phyloP scores from a whole-genome alignment of 1,284 basidiomycete species.

The Sanguinoderma infundibulare region DNA sequence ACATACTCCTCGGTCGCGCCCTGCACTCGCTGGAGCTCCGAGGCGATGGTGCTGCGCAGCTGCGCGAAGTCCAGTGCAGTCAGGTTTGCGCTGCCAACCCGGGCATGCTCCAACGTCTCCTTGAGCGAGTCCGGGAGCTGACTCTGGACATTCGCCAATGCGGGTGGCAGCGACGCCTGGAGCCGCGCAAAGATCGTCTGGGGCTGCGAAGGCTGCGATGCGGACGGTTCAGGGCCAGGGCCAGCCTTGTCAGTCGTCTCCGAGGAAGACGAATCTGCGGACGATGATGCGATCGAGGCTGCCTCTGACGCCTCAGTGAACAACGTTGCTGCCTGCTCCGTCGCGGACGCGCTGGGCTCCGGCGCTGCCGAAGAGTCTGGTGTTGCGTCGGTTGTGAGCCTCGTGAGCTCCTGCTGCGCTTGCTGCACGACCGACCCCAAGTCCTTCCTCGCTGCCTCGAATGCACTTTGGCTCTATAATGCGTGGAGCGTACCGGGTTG shows the following conservation, averaged over 20 bases:
- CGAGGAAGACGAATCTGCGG: neutral
- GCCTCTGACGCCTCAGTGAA: neutral
- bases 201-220: constrained; percentile 36
- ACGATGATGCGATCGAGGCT: neutral
- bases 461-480: constrained; percentile 71
- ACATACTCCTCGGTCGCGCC: constrained; percentile 84
- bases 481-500: neutral
- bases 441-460: constrained; percentile 80
- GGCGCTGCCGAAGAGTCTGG: constrained; percentile 34
- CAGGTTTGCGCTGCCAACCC: constrained; percentile 36
- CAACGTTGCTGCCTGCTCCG: constrained; percentile 4
- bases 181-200: constrained; percentile 69
- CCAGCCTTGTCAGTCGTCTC: constrained; percentile 3
- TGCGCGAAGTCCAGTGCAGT: constrained; percentile 63
- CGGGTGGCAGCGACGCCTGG: constrained; percentile 72
- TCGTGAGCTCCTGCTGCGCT: constrained; percentile 81
- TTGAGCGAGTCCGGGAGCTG: constrained; percentile 70
- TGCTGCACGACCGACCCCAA: constrained; percentile 77
- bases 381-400: constrained; percentile 50
- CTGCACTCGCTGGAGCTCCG: constrained; percentile 76
- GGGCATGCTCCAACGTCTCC: constrained; percentile 51
- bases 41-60: constrained; percentile 64
- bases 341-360: constrained; percentile 18
- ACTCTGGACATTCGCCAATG: constrained; percentile 56
- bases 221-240: constrained; percentile 6